Evolutionary conservation across 352 stramenopile species (phyloP).

Genomic region (Phytophthora nicotianae): DNA sequence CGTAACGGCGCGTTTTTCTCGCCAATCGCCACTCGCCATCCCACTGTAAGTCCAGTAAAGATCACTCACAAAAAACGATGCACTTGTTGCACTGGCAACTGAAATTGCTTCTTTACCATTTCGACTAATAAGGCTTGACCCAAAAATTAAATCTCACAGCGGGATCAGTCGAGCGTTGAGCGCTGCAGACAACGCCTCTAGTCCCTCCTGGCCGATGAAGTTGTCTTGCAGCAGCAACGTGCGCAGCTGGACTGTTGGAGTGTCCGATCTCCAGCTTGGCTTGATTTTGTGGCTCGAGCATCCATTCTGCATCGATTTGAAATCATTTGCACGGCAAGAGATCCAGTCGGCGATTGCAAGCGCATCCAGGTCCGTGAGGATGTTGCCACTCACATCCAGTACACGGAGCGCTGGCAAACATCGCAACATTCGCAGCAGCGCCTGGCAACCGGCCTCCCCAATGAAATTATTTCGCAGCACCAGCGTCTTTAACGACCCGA

Average conservation of each 20-base stretch:
- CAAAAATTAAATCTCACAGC: constrained; percentile 9
- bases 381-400: constrained; percentile 58
- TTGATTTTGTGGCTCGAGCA: constrained; percentile 7
- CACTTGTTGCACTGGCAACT: too few relatives aligned
- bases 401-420: constrained; percentile 28
- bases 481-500: constrained; percentile 43
- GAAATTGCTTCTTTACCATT: neutral
- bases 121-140: constrained; percentile 1
- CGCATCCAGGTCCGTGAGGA: constrained; percentile 59
- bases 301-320: constrained; percentile 7
- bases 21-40: constrained; percentile 19
- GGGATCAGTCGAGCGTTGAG: constrained; percentile 26
- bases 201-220: constrained; percentile 34
- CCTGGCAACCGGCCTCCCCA: constrained; percentile 46
- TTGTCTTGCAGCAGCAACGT: constrained; percentile 41
- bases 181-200: constrained; percentile 28
- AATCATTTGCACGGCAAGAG: neutral
- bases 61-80: constrained; percentile 15
- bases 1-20: constrained; percentile 18
- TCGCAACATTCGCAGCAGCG: constrained; percentile 38
- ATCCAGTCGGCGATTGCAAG: constrained; percentile 37
- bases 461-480: constrained; percentile 66
- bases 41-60: constrained; percentile 21
- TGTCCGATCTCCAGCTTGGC: neutral
- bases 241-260: constrained; percentile 19